A percentile compares a stretch with the other conserved stretches of the same genome.
Conservation (phyloP, 2,329 filamentous ascomycete species). For the Byssothecium circinans region DNA sequence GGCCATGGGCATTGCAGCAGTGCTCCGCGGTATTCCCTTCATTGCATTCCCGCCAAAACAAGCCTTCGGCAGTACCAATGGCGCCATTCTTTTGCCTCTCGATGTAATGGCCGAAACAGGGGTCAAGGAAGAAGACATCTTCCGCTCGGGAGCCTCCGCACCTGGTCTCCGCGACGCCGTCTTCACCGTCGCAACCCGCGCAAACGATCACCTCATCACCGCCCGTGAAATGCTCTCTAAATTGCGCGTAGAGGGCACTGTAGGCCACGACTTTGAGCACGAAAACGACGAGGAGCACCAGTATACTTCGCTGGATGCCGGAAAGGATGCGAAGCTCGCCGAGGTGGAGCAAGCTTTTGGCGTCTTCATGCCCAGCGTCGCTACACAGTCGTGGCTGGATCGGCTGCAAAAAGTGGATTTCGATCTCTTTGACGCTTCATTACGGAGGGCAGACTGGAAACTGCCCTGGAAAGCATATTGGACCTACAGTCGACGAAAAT, state of each 20-base stretch:
- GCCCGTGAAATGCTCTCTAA: constrained; percentile 88
- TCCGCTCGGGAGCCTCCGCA: constrained; percentile 76
- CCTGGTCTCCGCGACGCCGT: constrained; percentile 83
- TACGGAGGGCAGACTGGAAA: constrained; percentile 74
- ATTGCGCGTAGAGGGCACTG: constrained; percentile 69
- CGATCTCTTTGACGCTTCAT: constrained; percentile 69
- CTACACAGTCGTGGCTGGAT: constrained; percentile 76
- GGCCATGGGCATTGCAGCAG: constrained; percentile 81
- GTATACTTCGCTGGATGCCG: constrained; percentile 47
- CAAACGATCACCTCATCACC: constrained; percentile 94
- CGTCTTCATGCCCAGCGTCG: constrained; percentile 76
- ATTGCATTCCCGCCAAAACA: constrained; percentile 75
- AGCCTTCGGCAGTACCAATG: constrained; percentile 59
- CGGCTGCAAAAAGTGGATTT: constrained; percentile 80
- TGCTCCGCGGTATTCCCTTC: constrained; percentile 83
- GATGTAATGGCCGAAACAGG: constrained; percentile 84
- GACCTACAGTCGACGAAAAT: constrained; percentile 57
- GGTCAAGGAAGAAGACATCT: constrained; percentile 86
- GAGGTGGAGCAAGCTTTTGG: constrained; percentile 72
- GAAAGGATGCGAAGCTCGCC: constrained; percentile 43
- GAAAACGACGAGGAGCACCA: constrained; percentile 71
- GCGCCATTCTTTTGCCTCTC: constrained; percentile 76
- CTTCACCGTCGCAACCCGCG: constrained; percentile 87
- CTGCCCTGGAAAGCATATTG: constrained; percentile 77
- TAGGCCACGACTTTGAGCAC: constrained; percentile 89